A percentile compares a stretch with the other conserved stretches of the same genome.
phyloP scores from a whole-genome alignment of 2,329 filamentous ascomycete genomes.

The Colletotrichum limetticola region DNA sequence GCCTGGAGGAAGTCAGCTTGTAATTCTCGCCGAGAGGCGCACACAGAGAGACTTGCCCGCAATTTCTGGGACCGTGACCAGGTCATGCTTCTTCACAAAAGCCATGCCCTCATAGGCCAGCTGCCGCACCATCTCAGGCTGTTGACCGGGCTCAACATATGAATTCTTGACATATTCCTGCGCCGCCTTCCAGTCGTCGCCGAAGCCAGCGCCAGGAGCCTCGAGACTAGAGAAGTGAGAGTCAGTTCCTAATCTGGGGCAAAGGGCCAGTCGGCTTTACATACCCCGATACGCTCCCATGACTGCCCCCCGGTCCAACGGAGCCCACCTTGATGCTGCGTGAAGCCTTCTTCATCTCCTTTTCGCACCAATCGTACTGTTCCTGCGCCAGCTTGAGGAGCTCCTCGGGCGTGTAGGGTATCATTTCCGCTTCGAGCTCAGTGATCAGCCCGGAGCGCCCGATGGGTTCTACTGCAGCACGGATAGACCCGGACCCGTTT shows the following conservation, averaged over 20 bases:
- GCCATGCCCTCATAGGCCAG: slow-evolving; percentile 62
- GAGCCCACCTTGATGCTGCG: slow-evolving; percentile 45
- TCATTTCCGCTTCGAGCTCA: slow-evolving; percentile 66
- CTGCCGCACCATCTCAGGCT: slow-evolving; percentile 61
- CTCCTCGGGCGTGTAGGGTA: slow-evolving; percentile 68
- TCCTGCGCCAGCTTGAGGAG: slow-evolving; percentile 60
- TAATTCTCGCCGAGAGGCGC: not conserved
- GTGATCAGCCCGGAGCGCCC: slow-evolving; percentile 60
- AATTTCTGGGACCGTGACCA: slow-evolving; percentile 65
- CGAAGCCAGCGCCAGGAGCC: slow-evolving; percentile 41
- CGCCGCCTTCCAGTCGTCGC: slow-evolving; percentile 60
- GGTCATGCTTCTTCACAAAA: slow-evolving; percentile 63
- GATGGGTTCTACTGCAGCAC: slow-evolving; percentile 61
- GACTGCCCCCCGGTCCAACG: not conserved
- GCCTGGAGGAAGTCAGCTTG: slow-evolving; percentile 39
- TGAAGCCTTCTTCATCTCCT: slow-evolving; percentile 63
- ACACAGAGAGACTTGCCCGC: slow-evolving; percentile 42
- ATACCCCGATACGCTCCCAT: not conserved
- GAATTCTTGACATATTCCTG: slow-evolving; percentile 66
- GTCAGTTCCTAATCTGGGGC: not conserved
- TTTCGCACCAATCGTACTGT: slow-evolving; percentile 66
- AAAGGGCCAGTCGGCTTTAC: not conserved
- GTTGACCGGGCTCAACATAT: slow-evolving; percentile 63
- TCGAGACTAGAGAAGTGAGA: not conserved
- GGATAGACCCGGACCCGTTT: slow-evolving; percentile 21